Evolutionary conservation across 1,139 yeast genomes (phyloP).

Genomic region (Yamadazyma buinensis): DNA sequence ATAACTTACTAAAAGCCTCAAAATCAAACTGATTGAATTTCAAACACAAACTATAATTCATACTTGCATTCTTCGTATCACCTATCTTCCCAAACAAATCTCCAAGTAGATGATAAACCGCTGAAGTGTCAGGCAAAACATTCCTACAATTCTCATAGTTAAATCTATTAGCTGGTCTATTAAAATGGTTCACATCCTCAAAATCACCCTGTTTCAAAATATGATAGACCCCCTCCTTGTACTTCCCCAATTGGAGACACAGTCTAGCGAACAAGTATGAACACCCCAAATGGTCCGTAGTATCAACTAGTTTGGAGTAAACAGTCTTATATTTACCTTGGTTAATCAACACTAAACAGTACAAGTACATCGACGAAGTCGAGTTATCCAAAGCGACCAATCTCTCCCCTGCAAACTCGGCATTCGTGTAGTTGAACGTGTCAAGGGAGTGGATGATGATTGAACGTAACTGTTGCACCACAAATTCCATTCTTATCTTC

Average conservation of each 20-base stretch:
- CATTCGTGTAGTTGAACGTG: slow-evolving; percentile 62
- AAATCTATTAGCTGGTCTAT: slow-evolving; percentile 15
- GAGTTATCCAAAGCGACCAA: slow-evolving; percentile 52
- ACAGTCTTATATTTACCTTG: slow-evolving; percentile 59
- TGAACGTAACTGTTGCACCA: slow-evolving; percentile 47
- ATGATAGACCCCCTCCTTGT: slow-evolving; percentile 62
- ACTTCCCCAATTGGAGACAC: slow-evolving; percentile 54
- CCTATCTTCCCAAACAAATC: slow-evolving; percentile 59
- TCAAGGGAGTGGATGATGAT: slow-evolving; percentile 68
- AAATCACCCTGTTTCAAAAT: slow-evolving; percentile 34
- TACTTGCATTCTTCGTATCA: slow-evolving; percentile 61
- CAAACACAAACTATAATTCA: slow-evolving; percentile 66
- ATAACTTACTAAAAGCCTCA: slow-evolving; percentile 80
- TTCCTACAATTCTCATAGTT: slow-evolving; percentile 33
- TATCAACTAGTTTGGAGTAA: slow-evolving; percentile 41
- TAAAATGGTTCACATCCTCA: slow-evolving; percentile 21
- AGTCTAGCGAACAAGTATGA: slow-evolving; percentile 65
- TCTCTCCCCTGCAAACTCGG: slow-evolving; percentile 80
- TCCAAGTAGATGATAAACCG: slow-evolving; percentile 66
- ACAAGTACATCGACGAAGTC: slow-evolving; percentile 56
- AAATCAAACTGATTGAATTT: slow-evolving; percentile 75
- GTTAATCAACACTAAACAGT: slow-evolving; percentile 58
- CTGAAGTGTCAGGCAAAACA: slow-evolving; percentile 60
- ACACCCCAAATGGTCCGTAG: slow-evolving; percentile 59
- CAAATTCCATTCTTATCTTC: slow-evolving; percentile 13